These are phyloP conservation scores for Platanthera guangdongensis DNA, from an alignment of 106 monocot species.

Conservation along the genomic window DNA sequence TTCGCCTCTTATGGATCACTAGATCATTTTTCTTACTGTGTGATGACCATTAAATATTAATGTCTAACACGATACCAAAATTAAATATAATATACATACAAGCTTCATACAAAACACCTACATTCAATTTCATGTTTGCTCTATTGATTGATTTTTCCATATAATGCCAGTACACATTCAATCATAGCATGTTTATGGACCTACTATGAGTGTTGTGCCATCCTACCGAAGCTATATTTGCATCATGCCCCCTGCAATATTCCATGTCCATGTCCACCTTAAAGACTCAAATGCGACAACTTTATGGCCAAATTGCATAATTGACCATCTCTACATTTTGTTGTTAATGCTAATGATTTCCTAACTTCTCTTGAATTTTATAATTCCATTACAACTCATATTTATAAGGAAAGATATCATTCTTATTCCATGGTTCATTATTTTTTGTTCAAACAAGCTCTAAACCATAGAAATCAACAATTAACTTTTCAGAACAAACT, in stretches of 20 bases:
- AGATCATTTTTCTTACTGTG: too few species aligned
- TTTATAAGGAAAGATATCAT: not conserved
- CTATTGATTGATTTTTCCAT: not conserved
- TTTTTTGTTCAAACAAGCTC: not conserved
- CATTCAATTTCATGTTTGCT: not conserved
- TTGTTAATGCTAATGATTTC: not conserved
- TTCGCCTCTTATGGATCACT: not conserved
- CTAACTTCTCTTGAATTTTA: not conserved
- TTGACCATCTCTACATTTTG: not conserved
- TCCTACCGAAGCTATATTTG: too few species aligned
- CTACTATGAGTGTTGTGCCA: not conserved
- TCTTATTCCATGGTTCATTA: not conserved
- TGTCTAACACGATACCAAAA: not conserved
- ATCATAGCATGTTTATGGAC: not conserved
- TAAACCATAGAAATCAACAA: not conserved
- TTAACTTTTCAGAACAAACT: not conserved
- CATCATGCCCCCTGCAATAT: too few species aligned
- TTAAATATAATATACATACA: not conserved
- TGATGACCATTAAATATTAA: too few species aligned
- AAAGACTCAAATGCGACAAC: not conserved
- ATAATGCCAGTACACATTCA: not conserved
- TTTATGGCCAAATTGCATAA: not conserved
- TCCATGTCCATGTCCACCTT: not conserved
- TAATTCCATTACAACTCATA: not conserved
- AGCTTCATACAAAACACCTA: not conserved